Evolutionary conservation across 352 stramenopile genomes (phyloP).

Genomic region (Phytophthora boehmeriae): DNA sequence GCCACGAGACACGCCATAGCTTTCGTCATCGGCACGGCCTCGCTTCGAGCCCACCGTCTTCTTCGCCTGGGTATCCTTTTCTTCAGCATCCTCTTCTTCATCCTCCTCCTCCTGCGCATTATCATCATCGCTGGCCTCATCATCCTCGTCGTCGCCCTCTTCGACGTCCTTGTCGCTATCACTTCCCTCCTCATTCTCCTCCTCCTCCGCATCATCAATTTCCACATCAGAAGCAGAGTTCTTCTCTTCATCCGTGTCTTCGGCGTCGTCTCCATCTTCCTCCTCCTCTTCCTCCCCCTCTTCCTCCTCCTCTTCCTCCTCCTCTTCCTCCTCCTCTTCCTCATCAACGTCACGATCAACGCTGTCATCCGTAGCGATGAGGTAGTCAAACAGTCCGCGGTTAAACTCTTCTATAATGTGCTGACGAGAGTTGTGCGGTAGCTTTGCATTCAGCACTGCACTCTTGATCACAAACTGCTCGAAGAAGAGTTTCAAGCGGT

Average conservation of each 20-base stretch:
- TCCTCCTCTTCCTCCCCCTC: conserved; percentile 47
- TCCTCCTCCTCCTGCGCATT: conserved; percentile 57
- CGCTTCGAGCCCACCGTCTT: conserved; percentile 53
- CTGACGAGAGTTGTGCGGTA: conserved; percentile 97
- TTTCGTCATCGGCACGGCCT: conserved; percentile 69
- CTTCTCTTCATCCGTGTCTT: conserved; percentile 43
- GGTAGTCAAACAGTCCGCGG: conserved; percentile 98
- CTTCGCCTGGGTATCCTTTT: too few relatives aligned
- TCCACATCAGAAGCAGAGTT: conserved; percentile 38
- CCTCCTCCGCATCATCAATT: conserved; percentile 59
- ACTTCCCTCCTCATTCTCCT: conserved; percentile 52
- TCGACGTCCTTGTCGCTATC: conserved; percentile 53
- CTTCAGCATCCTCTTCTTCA: conserved; percentile 43
- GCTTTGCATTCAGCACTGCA: conserved; percentile 98
- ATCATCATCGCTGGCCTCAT: conserved; percentile 78
- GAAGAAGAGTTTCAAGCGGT: conserved; percentile 99
- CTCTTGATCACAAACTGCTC: conserved; percentile 99
- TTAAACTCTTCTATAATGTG: conserved; percentile 97
- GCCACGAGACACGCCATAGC: conserved; percentile 97
- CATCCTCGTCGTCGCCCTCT: too few relatives aligned
- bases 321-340: conserved; percentile 67
- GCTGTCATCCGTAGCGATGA: conserved; percentile 98
- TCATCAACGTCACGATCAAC: conserved; percentile 87
- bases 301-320: conserved; percentile 74
- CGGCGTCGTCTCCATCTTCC: conserved; percentile 45